Evolutionary conservation across 148 eudicot genomes (phyloP), one percentile per base, ranked within the genome.

Genomic region (Chenopodium album): DNA sequence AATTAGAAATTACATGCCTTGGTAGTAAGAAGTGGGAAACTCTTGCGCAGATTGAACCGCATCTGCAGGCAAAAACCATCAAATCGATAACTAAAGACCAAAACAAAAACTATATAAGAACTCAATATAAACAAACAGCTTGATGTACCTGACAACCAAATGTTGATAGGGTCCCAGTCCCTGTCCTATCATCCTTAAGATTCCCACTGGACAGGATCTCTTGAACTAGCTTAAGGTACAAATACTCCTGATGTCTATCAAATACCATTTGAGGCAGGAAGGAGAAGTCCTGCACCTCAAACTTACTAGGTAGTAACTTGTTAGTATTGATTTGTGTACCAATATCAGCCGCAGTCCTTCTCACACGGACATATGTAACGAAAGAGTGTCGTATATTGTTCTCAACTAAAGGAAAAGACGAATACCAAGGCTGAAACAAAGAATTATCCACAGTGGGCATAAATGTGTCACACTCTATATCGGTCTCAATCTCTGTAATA

Each of bases 111-210:
- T 20, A 4, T 41, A 20, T 22, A 72, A 32, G 29, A 10, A 72
- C 70, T 17, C 12, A 37, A 64, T 2, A 78, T 63, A 76, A 72
- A 26, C 11, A 73, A 34, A 28, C 34, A 17, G 50, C 52, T 69
- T 78, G 71, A 17, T 70, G 28, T 87, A 96, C 99, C 99, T 96
- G 99, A 80, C 95, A 92, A 81, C 98, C 99, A 85, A 96, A 96
- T 83, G 88, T 89, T 6, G 99, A 96, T 29, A 90, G 79, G 37
- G 98, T 96, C 29, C 99, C 98, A 72, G 98, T 92, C 67, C 98
- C 94, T 11, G 99, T 94, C 79, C 97, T 88, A 68, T 96, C 99
- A 86, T 82, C 93, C 88, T 94, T 96, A 12, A 76, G 56, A 79
- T 82, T 91, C 9, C 99, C 98, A 82, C 80, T 89, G 4, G 89